Conservation (phyloP, 495 filamentous ascomycete genomes). For the Aspergillus steynii region DNA sequence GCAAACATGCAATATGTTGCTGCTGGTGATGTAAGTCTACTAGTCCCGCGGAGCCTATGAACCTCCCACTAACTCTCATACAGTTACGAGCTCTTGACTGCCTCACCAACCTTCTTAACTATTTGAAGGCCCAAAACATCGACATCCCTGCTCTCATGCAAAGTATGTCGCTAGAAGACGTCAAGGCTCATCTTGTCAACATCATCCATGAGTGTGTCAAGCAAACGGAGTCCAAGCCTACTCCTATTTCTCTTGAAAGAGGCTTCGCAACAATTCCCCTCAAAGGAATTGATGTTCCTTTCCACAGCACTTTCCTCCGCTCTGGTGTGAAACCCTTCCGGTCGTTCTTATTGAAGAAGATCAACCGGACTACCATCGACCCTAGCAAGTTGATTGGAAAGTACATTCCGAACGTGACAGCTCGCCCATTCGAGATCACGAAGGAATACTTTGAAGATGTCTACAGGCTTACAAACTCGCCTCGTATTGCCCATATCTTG, state of each 20-base stretch:
- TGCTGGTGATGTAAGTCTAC: slow-evolving; percentile 71
- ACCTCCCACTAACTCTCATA: slow-evolving; percentile 26
- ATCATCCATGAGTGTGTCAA: slow-evolving; percentile 84
- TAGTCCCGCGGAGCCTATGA: neutral
- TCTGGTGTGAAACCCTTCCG: slow-evolving; percentile 99
- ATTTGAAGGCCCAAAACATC: slow-evolving; percentile 90
- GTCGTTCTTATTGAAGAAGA: slow-evolving; percentile 97
- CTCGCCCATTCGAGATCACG: slow-evolving; percentile 88
- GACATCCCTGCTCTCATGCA: slow-evolving; percentile 92
- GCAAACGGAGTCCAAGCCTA: slow-evolving; percentile 83
- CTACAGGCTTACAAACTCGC: slow-evolving; percentile 88
- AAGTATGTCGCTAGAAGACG: slow-evolving; percentile 75
- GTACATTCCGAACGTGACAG: slow-evolving; percentile 98
- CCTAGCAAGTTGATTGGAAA: slow-evolving; percentile 95
- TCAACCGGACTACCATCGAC: slow-evolving; percentile 97
- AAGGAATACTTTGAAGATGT: slow-evolving; percentile 99
- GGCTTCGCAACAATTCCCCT: slow-evolving; percentile 97
- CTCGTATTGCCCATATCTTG: slow-evolving; percentile 84
- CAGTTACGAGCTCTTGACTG: slow-evolving; percentile 89
- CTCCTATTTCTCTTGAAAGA: slow-evolving; percentile 83
- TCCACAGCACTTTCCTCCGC: slow-evolving; percentile 97
- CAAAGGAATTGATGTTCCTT: slow-evolving; percentile 95
- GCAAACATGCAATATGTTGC: slow-evolving; percentile 98
- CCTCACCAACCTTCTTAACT: slow-evolving; percentile 89
- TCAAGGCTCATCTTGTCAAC: slow-evolving; percentile 79